Evolutionary conservation across 2,329 filamentous ascomycete species (phyloP), one percentile per base, ranked within the genome.

Genomic region (Talaromyces verruculosus): DNA sequence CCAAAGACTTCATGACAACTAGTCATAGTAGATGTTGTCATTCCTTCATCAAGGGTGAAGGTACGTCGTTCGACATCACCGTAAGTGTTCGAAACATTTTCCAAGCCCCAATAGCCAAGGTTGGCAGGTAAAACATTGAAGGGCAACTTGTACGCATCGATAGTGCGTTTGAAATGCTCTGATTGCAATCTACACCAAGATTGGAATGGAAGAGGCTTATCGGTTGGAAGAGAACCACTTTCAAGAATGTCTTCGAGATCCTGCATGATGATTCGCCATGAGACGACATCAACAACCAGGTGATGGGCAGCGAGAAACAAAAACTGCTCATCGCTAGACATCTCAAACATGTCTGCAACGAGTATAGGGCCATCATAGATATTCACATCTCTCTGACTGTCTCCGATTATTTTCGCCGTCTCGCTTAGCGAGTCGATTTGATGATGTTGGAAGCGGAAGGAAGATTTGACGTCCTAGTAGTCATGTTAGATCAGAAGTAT

Each of bases 181-280:
- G 68, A 47, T 57, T 79, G 77, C 64, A 78, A 67, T 5, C 71
- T 70, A 49, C 74, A 76, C 78, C 78, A 80, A 58, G 70, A 73
- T 60, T 79, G 76, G 73, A 80, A 80, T 10, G 77, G 75, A 1
- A 80, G 67, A 2, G 76, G 72, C 49, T 75, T 76, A 6, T 76
- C 74, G 10, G 69, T 69, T n/a, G 73, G 71, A 5, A 78, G 67
- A 6, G 73, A 73, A 2, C 75, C 73, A 10, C 73, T 70, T 11
- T 78, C 70, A 22, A 79, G 67, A 15, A 75, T 70, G 30, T 78
- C 77, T 63, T 78, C 71, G 1, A 79, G 69, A 39, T 79, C 77
- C 17, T 77, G 74, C 3, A 78, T 66, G 22, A 78, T 72, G 49
- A 78, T 74, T 19, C 76, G 73, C 77, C 77, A 75, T 2, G 73